These are phyloP conservation scores for Millerozyma miso DNA, from an alignment of 805 yeast genomes.

Conservation along the genomic window DNA sequence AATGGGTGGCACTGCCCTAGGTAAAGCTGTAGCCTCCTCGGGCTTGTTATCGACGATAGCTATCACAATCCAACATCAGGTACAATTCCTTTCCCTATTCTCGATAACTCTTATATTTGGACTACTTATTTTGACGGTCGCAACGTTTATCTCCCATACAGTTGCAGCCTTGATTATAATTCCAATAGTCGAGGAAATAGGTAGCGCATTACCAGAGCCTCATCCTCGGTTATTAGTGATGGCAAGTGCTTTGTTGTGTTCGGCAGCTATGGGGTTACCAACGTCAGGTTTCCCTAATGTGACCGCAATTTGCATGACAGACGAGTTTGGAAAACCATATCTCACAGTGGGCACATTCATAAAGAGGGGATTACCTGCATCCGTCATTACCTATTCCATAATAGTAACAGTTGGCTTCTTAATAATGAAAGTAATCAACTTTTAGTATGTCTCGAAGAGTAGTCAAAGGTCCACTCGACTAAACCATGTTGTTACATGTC, in stretches of 20 bases:
- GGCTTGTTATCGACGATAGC: conserved; percentile 85
- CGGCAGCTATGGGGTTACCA: conserved; percentile 96
- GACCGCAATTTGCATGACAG: conserved; percentile 91
- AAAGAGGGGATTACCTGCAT: conserved; percentile 85
- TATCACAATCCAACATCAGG: conserved; percentile 53
- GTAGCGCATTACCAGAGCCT: conserved; percentile 67
- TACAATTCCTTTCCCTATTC: conserved; percentile 66
- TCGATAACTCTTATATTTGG: conserved; percentile 79
- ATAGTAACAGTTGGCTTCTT: conserved; percentile 78
- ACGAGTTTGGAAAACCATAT: conserved; percentile 88
- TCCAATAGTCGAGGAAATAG: conserved; percentile 87
- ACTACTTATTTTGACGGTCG: conserved; percentile 71
- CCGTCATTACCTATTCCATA: conserved; percentile 66
- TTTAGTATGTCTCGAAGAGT: conserved; percentile 17
- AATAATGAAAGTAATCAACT: conserved; percentile 48
- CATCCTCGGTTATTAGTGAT: conserved; percentile 81
- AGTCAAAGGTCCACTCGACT: no score
- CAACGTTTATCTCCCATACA: conserved; percentile 94
- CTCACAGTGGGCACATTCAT: conserved; percentile 83
- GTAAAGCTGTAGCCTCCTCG: conserved; percentile 90
- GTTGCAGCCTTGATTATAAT: conserved; percentile 93
- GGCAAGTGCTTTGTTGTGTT: conserved; percentile 66
- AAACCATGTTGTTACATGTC: no score
- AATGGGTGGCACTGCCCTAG: conserved; percentile 96
- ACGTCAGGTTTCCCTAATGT: conserved; percentile 98